Conservation (phyloP, 106 monocot species). For the Dioscorea dumetorum region DNA sequence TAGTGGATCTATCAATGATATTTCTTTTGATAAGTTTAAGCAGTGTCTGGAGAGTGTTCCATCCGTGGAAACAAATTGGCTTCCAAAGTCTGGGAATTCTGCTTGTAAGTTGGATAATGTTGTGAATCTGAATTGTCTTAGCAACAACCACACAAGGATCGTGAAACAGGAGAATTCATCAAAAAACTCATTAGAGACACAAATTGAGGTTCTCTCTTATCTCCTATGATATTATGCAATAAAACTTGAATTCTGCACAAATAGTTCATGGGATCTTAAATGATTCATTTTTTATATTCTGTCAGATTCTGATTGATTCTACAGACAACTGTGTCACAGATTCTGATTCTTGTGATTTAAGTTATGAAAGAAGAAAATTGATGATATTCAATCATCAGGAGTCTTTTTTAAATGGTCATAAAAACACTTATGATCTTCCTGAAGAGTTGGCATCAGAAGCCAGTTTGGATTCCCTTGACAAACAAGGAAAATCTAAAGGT, state of each 20-base stretch:
- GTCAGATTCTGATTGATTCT: constrained; percentile 20
- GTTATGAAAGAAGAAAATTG: not conserved
- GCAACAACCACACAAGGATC: too few relatives aligned
- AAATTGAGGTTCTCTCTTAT: constrained; percentile 29
- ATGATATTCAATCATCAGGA: not conserved
- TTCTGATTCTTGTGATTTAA: constrained; percentile 1
- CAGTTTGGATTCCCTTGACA: constrained; percentile 17
- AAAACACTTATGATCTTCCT: constrained; percentile 11
- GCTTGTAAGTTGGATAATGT: constrained; percentile 1
- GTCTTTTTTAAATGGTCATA: not conserved
- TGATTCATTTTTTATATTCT: constrained; percentile 7
- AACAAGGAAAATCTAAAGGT: constrained; percentile 15
- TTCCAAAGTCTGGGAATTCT: constrained; percentile 8
- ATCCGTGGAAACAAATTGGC: constrained; percentile 39
- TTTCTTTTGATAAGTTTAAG: constrained; percentile 53
- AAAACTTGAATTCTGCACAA: not conserved
- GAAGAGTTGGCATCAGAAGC: constrained; percentile 1
- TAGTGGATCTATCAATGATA: constrained; percentile 29
- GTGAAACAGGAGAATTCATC: not conserved
- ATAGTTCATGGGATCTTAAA: not conserved
- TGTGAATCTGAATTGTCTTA: too few relatives aligned
- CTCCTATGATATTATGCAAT: not conserved
- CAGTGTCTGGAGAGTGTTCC: constrained; percentile 63
- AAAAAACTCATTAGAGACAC: constrained; percentile 9
- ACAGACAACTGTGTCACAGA: constrained; percentile 1